These are phyloP conservation scores for Fusarium sp. DNA, from an alignment of 2,329 filamentous ascomycete species.

Conservation along the genomic window DNA sequence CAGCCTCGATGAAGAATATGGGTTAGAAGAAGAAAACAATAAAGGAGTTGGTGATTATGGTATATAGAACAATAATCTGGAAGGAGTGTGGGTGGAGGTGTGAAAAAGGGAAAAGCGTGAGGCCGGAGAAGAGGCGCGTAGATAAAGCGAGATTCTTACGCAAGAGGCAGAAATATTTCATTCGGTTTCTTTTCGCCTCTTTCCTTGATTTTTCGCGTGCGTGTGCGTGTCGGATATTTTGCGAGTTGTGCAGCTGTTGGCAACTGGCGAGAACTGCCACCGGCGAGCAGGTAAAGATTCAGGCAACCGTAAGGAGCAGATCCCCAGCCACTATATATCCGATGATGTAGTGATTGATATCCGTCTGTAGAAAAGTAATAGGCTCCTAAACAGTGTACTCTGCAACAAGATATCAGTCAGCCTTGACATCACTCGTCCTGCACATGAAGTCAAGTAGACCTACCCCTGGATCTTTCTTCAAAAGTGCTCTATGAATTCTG, in stretches of 20 bases:
- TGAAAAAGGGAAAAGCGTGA: neutral
- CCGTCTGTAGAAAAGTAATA: neutral
- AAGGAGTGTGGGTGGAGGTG: conserved; percentile 9
- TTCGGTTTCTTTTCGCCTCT: neutral
- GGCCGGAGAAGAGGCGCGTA: neutral
- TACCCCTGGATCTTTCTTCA: neutral
- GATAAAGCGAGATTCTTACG: neutral
- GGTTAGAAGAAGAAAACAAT: neutral
- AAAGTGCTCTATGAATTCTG: neutral
- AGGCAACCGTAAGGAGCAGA: neutral
- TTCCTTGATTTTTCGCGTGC: neutral
- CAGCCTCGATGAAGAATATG: neutral
- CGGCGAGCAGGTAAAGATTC: neutral
- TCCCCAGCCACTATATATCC: neutral
- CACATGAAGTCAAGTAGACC: neutral
- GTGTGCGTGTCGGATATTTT: neutral
- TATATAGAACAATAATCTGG: conserved; percentile 5
- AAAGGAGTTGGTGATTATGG: neutral
- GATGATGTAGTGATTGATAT: neutral
- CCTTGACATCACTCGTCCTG: neutral
- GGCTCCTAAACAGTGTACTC: neutral
- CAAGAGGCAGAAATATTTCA: neutral
- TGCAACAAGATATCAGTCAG: neutral
- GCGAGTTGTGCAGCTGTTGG: conserved; percentile 9
- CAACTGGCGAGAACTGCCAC: conserved; percentile 31